Percentiles rank a stretch among this genome's conserved stretches.
Evolutionary conservation across 2,329 filamentous ascomycete genomes (phyloP).

Genomic region (Botrytis byssoidea): DNA sequence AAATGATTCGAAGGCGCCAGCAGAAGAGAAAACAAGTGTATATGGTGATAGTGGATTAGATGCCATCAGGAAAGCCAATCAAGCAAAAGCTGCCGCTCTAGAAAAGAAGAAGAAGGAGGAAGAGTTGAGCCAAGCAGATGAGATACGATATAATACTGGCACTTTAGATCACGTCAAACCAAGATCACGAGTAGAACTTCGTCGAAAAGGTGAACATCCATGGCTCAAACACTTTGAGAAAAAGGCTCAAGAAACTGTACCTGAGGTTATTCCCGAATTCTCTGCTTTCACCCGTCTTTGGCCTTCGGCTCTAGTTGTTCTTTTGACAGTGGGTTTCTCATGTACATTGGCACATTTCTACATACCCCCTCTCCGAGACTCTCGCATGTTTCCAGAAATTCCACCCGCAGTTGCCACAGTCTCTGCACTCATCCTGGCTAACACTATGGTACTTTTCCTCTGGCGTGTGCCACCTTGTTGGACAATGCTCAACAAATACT

Average conservation of each 20-base stretch:
- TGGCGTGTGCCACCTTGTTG: slow-evolving; percentile 68
- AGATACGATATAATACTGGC: slow-evolving; percentile 34
- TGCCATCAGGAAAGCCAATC: slow-evolving; percentile 53
- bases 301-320: slow-evolving; percentile 52
- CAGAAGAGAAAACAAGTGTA: slow-evolving; percentile 41
- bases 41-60: slow-evolving; percentile 60
- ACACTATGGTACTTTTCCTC: slow-evolving; percentile 53
- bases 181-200: slow-evolving; percentile 33
- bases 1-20: neutral
- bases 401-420: slow-evolving; percentile 64
- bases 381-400: slow-evolving; percentile 58
- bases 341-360: slow-evolving; percentile 50
- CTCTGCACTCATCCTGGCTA: slow-evolving; percentile 58
- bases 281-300: slow-evolving; percentile 53
- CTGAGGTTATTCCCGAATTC: slow-evolving; percentile 54
- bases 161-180: slow-evolving; percentile 28
- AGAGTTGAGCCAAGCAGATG: slow-evolving; percentile 44
- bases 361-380: slow-evolving; percentile 47
- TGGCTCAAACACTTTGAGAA: slow-evolving; percentile 39
- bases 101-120: slow-evolving; percentile 45
- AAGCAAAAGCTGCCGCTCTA: slow-evolving; percentile 46
- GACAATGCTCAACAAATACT: slow-evolving; percentile 65
- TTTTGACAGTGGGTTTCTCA: slow-evolving; percentile 46
- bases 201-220: slow-evolving; percentile 33
- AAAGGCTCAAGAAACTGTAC: slow-evolving; percentile 48